Evolutionary conservation across 1,139 yeast species (phyloP).

Genomic region (Sugiyamaella novakii): DNA sequence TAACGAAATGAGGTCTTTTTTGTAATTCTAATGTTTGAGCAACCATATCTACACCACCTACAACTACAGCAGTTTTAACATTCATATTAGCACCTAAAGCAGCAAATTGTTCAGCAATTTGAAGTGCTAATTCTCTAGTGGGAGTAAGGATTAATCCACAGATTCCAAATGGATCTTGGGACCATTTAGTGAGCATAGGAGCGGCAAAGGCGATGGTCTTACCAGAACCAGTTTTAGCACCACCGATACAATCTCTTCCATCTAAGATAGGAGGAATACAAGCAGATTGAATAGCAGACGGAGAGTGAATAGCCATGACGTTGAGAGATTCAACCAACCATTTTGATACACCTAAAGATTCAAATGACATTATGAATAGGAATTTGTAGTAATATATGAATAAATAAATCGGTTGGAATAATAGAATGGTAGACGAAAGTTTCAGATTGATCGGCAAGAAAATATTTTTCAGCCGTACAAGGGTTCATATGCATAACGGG

Average conservation of each 20-base stretch:
- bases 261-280: conserved; percentile 84
- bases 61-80: conserved; percentile 74
- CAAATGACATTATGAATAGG: conserved; percentile 46
- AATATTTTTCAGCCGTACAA: conserved; percentile 21
- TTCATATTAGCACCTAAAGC: conserved; percentile 92
- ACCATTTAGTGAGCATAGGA: conserved; percentile 93
- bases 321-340: conserved; percentile 84
- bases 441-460: conserved; percentile 8
- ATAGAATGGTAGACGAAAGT: conserved; percentile 2
- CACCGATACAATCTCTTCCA: conserved; percentile 94
- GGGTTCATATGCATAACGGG: conserved; percentile 1
- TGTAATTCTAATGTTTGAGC: conserved; percentile 81
- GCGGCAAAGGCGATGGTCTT: conserved; percentile 97
- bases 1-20: conserved; percentile 85
- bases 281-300: conserved; percentile 83
- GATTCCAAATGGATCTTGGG: conserved; percentile 91
- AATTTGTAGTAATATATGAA: too few relatives aligned
- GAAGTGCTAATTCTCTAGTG: conserved; percentile 91
- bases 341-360: conserved; percentile 71
- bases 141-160: conserved; percentile 91
- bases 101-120: conserved; percentile 93
- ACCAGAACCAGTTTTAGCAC: conserved; percentile 98
- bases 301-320: conserved; percentile 79
- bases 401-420: neutral
- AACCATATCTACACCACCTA: conserved; percentile 94